Conservation (phyloP, 345 rosid genomes). For the Mangifera indica region DNA sequence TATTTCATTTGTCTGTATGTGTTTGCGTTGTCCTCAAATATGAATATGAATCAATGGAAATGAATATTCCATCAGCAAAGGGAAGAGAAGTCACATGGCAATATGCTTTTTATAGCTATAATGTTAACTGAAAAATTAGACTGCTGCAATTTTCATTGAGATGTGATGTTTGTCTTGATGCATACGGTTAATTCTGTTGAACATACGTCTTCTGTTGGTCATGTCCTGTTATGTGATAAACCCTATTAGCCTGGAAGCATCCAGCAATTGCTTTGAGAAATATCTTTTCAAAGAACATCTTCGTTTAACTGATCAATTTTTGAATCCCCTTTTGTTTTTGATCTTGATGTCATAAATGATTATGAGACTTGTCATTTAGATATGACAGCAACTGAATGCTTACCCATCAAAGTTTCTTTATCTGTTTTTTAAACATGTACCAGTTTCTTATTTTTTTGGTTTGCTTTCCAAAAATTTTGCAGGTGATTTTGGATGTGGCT, state of each 20-base stretch:
- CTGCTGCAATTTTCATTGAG: too few relatives aligned
- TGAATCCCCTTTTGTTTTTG: neutral
- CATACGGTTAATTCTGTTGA: neutral
- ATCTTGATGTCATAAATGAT: slow-evolving; percentile 1
- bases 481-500: slow-evolving; percentile 90
- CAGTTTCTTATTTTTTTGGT: neutral
- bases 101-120: too few relatives aligned
- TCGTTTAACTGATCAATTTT: neutral
- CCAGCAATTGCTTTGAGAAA: neutral
- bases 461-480: slow-evolving; percentile 26
- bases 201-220: neutral
- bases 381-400: neutral
- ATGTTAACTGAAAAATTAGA: too few relatives aligned
- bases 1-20: too few relatives aligned
- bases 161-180: neutral
- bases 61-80: too few relatives aligned
- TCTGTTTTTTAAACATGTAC: neutral
- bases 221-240: neutral
- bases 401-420: neutral
- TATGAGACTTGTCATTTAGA: neutral
- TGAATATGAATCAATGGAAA: too few relatives aligned
- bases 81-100: too few relatives aligned
- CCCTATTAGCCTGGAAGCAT: neutral
- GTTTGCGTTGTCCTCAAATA: too few relatives aligned
- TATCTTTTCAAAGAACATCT: neutral